These are phyloP conservation scores for Calonectria pteridis DNA, from an alignment of 2,329 filamentous ascomycete genomes.

Conservation along the genomic window DNA sequence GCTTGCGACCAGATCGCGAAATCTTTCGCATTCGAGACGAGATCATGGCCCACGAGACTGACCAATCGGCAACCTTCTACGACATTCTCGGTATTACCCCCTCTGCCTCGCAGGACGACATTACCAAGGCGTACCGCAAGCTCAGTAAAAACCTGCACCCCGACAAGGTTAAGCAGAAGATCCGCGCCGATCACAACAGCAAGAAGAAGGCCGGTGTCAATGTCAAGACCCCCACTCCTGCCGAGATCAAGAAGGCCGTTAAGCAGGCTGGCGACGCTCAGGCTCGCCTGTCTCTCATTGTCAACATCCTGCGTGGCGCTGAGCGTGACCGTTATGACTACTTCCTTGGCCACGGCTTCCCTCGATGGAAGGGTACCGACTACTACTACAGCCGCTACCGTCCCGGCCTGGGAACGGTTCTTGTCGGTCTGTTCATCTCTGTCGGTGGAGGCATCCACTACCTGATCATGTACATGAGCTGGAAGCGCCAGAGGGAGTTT, in stretches of 20 bases:
- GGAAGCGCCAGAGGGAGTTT: slow-evolving; percentile 91
- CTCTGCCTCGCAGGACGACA: slow-evolving; percentile 83
- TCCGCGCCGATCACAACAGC: slow-evolving; percentile 77
- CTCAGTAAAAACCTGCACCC: slow-evolving; percentile 87
- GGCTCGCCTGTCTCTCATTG: slow-evolving; percentile 85
- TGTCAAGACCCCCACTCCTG: slow-evolving; percentile 77
- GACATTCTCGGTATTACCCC: slow-evolving; percentile 85
- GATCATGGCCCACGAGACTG: slow-evolving; percentile 80
- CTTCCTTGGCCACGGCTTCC: slow-evolving; percentile 93
- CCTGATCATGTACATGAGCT: slow-evolving; percentile 84
- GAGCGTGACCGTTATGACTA: slow-evolving; percentile 92
- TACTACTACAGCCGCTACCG: slow-evolving; percentile 98
- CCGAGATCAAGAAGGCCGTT: slow-evolving; percentile 81
- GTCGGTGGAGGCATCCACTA: slow-evolving; percentile 91
- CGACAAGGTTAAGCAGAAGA: slow-evolving; percentile 92
- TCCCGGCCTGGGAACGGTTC: slow-evolving; percentile 87
- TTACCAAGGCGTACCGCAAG: slow-evolving; percentile 95
- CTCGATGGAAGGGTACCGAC: slow-evolving; percentile 94
- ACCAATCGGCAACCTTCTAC: slow-evolving; percentile 89
- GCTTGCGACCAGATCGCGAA: slow-evolving; percentile 79
- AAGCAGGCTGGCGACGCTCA: slow-evolving; percentile 88
- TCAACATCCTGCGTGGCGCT: slow-evolving; percentile 85
- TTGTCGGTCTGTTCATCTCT: slow-evolving; percentile 84
- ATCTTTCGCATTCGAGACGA: slow-evolving; percentile 97
- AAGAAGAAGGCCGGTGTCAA: slow-evolving; percentile 70